These are phyloP conservation scores for Protomyces pachydermus DNA, from an alignment of 1,139 yeast species.

Conservation along the genomic window DNA sequence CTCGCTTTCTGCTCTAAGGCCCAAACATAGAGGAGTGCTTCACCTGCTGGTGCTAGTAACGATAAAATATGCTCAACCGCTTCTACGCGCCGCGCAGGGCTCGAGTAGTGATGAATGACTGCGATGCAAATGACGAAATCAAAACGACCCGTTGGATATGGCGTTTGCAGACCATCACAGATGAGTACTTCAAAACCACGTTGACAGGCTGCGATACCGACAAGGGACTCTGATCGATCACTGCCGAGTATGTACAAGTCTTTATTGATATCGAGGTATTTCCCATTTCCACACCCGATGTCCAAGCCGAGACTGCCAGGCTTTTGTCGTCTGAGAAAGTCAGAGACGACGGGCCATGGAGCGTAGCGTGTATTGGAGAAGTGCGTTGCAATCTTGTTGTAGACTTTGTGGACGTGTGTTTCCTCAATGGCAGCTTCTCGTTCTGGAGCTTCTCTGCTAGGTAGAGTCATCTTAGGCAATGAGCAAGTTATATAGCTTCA, in stretches of 20 bases:
- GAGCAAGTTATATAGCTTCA: too few species aligned
- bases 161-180: conserved; percentile 71
- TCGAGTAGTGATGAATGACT: conserved; percentile 92
- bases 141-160: conserved; percentile 55
- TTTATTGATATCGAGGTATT: conserved; percentile 68
- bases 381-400: conserved; percentile 85
- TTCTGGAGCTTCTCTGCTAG: background rate
- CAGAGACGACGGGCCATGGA: conserved; percentile 95
- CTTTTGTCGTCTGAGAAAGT: conserved; percentile 48
- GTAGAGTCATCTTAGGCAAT: background rate
- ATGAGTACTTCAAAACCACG: conserved; percentile 50
- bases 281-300: conserved; percentile 94
- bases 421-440: conserved; percentile 47
- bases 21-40: conserved; percentile 85
- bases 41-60: conserved; percentile 53
- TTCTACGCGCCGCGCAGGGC: conserved; percentile 65
- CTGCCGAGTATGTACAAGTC: conserved; percentile 70
- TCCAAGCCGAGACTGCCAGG: conserved; percentile 52
- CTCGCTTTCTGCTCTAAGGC: conserved; percentile 87
- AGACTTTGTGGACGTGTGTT: conserved; percentile 77
- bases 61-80: conserved; percentile 67
- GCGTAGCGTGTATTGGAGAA: conserved; percentile 89
- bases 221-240: conserved; percentile 66
- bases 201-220: conserved; percentile 56
- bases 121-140: conserved; percentile 96